Percentiles rank a stretch among this genome's conserved stretches.
Evolutionary conservation across 2,329 filamentous ascomycete genomes (phyloP).

Genomic region (Colletotrichum somersetense): DNA sequence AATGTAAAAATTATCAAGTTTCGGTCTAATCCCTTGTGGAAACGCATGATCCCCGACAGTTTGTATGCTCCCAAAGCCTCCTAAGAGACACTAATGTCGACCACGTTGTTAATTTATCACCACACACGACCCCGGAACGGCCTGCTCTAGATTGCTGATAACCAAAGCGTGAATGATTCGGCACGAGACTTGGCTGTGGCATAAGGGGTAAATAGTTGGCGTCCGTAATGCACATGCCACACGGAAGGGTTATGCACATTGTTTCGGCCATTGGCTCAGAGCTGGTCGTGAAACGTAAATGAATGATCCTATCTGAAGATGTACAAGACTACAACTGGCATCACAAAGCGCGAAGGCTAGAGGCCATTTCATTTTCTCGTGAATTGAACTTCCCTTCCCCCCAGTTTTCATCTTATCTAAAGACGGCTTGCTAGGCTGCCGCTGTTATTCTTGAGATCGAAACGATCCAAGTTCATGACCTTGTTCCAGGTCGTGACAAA

Average conservation of each 20-base stretch:
- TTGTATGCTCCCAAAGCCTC: not conserved
- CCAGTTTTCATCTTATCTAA: not conserved
- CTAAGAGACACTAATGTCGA: not conserved
- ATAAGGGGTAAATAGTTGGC: not conserved
- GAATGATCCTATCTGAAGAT: conserved; percentile 9
- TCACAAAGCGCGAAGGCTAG: conserved; percentile 7
- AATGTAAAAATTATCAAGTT: not conserved
- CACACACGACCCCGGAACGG: not conserved
- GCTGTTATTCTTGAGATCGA: conserved; percentile 61
- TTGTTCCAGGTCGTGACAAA: conserved; percentile 80
- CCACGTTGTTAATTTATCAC: not conserved
- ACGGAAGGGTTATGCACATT: too few species aligned
- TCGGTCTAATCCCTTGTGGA: too few species aligned
- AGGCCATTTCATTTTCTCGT: conserved; percentile 1
- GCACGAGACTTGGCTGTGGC: too few species aligned
- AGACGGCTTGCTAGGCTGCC: conserved; percentile 29
- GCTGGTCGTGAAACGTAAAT: not conserved
- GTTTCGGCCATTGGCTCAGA: not conserved
- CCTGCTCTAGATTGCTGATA: not conserved
- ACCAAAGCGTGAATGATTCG: not conserved
- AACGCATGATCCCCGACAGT: not conserved
- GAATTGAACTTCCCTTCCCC: not conserved
- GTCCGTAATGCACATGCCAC: not conserved
- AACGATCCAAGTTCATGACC: conserved; percentile 81
- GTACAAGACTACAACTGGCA: conserved; percentile 11